Evolutionary conservation across 2,329 filamentous ascomycete species (phyloP).

Genomic region (Trichoderma pleuroti): DNA sequence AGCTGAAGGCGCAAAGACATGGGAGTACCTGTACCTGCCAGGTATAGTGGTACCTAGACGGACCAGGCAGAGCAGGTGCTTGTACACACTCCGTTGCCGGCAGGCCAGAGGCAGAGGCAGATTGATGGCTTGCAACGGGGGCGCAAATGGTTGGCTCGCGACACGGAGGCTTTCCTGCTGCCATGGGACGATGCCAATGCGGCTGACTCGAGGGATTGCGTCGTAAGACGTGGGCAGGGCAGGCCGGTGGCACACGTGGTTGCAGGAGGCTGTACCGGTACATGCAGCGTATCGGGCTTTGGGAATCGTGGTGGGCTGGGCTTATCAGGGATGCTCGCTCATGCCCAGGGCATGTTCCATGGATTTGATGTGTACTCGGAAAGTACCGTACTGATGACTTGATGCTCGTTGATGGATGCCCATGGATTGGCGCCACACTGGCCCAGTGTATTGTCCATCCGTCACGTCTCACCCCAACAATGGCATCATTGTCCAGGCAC

Average conservation of each 20-base stretch:
- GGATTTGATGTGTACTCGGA: not conserved
- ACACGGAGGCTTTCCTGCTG: not conserved
- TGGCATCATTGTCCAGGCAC: not conserved
- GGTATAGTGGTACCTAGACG: no score
- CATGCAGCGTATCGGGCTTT: not conserved
- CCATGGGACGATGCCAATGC: not conserved
- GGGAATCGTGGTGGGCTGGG: not conserved
- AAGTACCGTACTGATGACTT: no score
- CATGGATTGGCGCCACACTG: not conserved
- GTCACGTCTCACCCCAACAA: slow-evolving; percentile 5
- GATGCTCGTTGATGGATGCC: not conserved
- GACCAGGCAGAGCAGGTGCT: no score
- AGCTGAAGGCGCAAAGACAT: no score
- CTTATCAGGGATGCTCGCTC: not conserved
- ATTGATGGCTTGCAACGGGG: slow-evolving; percentile 3
- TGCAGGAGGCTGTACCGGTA: slow-evolving; percentile 7
- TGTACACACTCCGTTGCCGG: no score
- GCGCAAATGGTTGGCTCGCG: not conserved
- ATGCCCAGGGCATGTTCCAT: not conserved
- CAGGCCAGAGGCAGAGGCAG: not conserved
- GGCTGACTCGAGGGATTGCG: slow-evolving; percentile 4
- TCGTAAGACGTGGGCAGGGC: slow-evolving; percentile 7
- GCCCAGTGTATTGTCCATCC: not conserved
- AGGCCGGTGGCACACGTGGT: slow-evolving; percentile 7
- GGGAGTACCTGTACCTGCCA: no score